phyloP scores from a whole-genome alignment of 164 flowering plant genomes.

The Magnolia sinica region DNA sequence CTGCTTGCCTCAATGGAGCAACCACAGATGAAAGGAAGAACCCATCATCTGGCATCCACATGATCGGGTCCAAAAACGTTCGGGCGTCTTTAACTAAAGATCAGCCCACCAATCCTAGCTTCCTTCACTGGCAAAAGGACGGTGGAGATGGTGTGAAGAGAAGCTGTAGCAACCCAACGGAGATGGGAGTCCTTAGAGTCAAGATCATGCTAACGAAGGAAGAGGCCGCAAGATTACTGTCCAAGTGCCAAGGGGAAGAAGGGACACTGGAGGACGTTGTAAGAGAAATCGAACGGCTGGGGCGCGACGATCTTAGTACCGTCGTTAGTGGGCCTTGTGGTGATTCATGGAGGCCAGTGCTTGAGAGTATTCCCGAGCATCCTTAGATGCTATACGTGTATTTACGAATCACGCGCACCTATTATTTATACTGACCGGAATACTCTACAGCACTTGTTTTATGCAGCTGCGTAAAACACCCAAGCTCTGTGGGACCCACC shows the following conservation, averaged over 20 bases:
- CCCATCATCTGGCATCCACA: background rate
- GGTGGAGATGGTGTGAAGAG: background rate
- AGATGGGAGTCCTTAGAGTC: slow-evolving; percentile 15
- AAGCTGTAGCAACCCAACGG: background rate
- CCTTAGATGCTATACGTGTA: background rate
- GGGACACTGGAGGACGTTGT: background rate
- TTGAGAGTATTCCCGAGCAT: slow-evolving; percentile 10
- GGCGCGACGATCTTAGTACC: background rate
- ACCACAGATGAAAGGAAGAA: background rate
- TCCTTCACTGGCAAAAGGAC: background rate
- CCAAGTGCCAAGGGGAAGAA: slow-evolving; percentile 6
- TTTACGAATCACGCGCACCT: too few species aligned
- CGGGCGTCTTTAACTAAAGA: too few species aligned
- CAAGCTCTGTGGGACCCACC: too few species aligned
- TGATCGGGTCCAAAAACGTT: background rate
- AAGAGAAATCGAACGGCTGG: slow-evolving; percentile 2
- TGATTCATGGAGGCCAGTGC: slow-evolving; percentile 6
- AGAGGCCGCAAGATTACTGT: slow-evolving; percentile 7
- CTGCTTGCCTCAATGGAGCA: background rate
- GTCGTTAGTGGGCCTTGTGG: background rate
- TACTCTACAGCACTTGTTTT: too few species aligned
- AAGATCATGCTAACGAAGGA: slow-evolving; percentile 18
- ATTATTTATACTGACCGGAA: too few species aligned
- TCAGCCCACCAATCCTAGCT: background rate
- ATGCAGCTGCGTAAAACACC: too few species aligned